Evolutionary conservation across 306 rosid genomes (phyloP), one percentile per base, ranked within the genome.

Genomic region (Glycyrrhiza uralensis): DNA sequence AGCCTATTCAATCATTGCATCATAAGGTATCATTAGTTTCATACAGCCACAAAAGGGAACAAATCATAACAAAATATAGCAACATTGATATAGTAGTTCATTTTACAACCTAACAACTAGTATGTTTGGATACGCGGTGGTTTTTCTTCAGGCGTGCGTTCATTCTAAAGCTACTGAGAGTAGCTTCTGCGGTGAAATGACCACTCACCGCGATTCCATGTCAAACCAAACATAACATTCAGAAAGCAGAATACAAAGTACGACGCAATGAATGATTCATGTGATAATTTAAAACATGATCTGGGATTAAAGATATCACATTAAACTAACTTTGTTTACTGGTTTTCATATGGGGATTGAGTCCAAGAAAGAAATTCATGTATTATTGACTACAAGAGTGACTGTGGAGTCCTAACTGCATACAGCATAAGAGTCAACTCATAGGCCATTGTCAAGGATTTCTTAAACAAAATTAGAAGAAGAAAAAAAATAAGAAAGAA

Each of bases 1-100:
- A 44, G 46, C 83, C 97, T 91, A 85, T 66, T 45, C 18, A 66
- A 66, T 15, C 41, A 60, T 63, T 13, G 9, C 3, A 22, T 24
- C 22, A 65, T 30, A 26, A 59, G 42, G 54, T 51, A 20, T 47
- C 62, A 51, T 50, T 29, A 70, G 72, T 42, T 75, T 71, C 69
- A 65, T 22, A 62, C n/a, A 14, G 8, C 28, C 35, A 57, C 62
- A 23, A 7, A 7, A 30, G 49, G 8, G 14, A 55, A 61, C 6
- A 42, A 47, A 19, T 49, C 39, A 59, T 24, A 51, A 24, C 3
- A 44, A 7, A 28, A 13, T 14, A 32, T 12, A 45, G 47, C 47
- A 38, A 15, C 3, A 28, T 4, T 18, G 18, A 44, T 24, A 11
- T 36, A 36, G 26, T 12, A 56, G 58, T 42, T 26, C 39, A 45